Percentiles rank a stretch among this genome's conserved stretches.
These are phyloP conservation scores for Umbilicus rupestris DNA, from an alignment of 164 flowering plant genomes.

Conservation along the genomic window DNA sequence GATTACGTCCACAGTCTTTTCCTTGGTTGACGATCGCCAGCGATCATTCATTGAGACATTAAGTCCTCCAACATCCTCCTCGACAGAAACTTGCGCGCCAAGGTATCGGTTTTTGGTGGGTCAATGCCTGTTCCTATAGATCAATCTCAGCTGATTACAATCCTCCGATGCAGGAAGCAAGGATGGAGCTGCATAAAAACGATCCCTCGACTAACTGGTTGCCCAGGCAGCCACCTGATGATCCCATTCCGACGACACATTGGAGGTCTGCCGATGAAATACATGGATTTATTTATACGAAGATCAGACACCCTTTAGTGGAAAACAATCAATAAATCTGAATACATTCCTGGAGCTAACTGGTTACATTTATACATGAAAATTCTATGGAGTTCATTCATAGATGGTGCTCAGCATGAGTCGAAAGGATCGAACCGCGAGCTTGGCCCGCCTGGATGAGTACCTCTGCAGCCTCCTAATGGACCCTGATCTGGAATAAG, in stretches of 20 bases:
- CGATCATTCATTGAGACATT: constrained; percentile 16
- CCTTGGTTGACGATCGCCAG: constrained; percentile 14
- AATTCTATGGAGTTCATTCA: too few species aligned
- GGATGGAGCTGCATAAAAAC: constrained; percentile 7
- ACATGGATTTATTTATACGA: not conserved
- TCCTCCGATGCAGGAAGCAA: constrained; percentile 18
- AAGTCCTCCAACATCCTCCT: constrained; percentile 13
- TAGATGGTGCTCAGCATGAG: constrained; percentile 42
- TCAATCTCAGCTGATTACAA: constrained; percentile 10
- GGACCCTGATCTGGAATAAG: constrained; percentile 24
- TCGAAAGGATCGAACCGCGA: constrained; percentile 40
- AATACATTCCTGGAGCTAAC: too few species aligned
- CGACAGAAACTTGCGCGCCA: constrained; percentile 17
- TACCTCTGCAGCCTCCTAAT: constrained; percentile 30
- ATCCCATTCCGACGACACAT: not conserved
- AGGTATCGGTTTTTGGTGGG: constrained; percentile 20
- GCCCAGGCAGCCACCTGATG: constrained; percentile 8
- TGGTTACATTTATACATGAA: too few species aligned
- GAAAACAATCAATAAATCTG: not conserved
- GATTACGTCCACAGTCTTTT: constrained; percentile 8
- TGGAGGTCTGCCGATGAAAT: not conserved
- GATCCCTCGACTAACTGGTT: not conserved
- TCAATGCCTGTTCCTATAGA: constrained; percentile 16
- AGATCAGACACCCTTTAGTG: too few species aligned
- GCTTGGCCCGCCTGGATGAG: constrained; percentile 34